These are phyloP conservation scores for Sporothrix protearum DNA, from an alignment of 2,329 filamentous ascomycete genomes.

Conservation along the genomic window DNA sequence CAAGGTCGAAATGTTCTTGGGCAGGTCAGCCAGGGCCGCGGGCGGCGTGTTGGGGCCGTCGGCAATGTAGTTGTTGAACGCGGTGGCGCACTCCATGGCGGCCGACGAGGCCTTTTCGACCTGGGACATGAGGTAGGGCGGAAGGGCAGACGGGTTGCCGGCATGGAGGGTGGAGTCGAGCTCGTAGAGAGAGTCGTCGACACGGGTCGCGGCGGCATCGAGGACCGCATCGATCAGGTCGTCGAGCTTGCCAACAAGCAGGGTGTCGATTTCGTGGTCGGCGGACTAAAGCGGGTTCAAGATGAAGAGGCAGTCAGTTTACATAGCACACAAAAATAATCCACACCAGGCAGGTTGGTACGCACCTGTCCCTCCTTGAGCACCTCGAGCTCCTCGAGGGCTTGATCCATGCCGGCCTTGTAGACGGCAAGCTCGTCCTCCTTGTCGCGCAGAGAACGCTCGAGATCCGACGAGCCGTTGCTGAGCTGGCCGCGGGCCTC, in stretches of 20 bases:
- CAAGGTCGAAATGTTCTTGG: slow-evolving; percentile 87
- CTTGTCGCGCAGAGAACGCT: slow-evolving; percentile 82
- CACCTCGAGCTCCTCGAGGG: slow-evolving; percentile 86
- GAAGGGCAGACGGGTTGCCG: slow-evolving; percentile 95
- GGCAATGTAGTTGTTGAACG: slow-evolving; percentile 98
- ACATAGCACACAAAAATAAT: too few species aligned
- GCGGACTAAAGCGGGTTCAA: slow-evolving; percentile 71
- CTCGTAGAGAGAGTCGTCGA: slow-evolving; percentile 96
- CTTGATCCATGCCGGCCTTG: slow-evolving; percentile 97
- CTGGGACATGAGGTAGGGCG: slow-evolving; percentile 90
- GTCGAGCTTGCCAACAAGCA: slow-evolving; percentile 89
- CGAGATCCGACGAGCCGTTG: slow-evolving; percentile 80
- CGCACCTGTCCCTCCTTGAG: slow-evolving; percentile 64
- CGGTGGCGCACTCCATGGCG: slow-evolving; percentile 94
- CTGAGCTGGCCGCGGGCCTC: slow-evolving; percentile 74
- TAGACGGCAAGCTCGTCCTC: slow-evolving; percentile 98
- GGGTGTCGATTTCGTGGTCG: slow-evolving; percentile 85
- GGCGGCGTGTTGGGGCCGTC: slow-evolving; percentile 84
- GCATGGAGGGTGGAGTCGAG: slow-evolving; percentile 97
- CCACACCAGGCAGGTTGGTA: background rate
- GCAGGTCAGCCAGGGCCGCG: slow-evolving; percentile 59
- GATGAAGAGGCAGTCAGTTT: slow-evolving; percentile 38
- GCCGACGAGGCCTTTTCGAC: slow-evolving; percentile 94
- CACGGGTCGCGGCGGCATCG: slow-evolving; percentile 85
- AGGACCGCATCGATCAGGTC: slow-evolving; percentile 96